Evolutionary conservation across 768 basidiomycete genomes (phyloP), one percentile per base, ranked within the genome.

Genomic region (Mrakia frigida): DNA sequence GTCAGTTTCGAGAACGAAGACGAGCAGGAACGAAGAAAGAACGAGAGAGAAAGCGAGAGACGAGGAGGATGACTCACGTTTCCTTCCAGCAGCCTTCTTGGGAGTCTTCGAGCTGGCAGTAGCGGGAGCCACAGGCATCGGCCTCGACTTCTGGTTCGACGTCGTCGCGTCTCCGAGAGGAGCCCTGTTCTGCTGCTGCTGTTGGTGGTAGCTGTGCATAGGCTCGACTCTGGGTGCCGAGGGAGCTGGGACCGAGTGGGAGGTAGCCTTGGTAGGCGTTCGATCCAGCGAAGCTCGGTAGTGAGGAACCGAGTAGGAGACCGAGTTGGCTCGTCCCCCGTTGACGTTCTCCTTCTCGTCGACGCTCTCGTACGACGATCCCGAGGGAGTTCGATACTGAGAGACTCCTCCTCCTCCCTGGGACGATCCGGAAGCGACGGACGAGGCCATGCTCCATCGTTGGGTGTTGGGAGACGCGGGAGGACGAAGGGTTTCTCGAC

Each of bases 61-160:
- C n/a, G n/a, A n/a, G n/a, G n/a, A n/a, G n/a, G n/a, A 41, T 46
- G 61, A 65, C 73, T 63, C 16, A 74, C 73, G 74, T 37, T 75
- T 75, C 23, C 67, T 28, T 60, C 70, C 46, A 33, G 18, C 13
- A 6, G 41, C n/a, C 53, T 70, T 75, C 14, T 33, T 56, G 25
- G 63, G 63, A 39, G 68, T 59, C 53, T 67, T 67, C n/a, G 25
- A 18, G 31, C 2, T 39, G 14, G 37, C n/a, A 3, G 31, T 37
- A 59, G 68, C 70, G 35, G 70, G 70, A 1, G 88, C 88, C 78
- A 89, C 87, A 35, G 88, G 81, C 75, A 90, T 89, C 74, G 88
- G 85, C 61, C 53, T 82, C 81, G 0, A 75, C 72, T 79, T 78
- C 84, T 37, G 74, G 76, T 74, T 79, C 60, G 50, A 71, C 39